Conservation (phyloP, 257 asterid genomes). For the Solanum pennellii region DNA sequence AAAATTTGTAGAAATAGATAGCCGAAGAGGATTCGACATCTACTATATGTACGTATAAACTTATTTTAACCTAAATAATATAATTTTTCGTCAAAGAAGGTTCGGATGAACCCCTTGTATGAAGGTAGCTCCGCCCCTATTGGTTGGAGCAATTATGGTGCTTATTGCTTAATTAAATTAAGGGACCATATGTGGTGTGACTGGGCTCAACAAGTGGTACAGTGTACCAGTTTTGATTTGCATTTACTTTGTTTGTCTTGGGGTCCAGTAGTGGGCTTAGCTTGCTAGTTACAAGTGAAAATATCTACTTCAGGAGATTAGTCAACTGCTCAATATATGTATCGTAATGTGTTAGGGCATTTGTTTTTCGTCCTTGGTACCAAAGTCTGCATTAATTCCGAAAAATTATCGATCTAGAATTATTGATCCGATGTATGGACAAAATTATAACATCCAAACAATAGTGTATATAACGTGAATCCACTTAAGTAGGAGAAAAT, state of each 20-base stretch:
- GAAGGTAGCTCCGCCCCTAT: not conserved
- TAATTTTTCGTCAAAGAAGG: too few relatives aligned
- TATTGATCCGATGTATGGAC: too few relatives aligned
- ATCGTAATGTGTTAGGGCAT: not conserved
- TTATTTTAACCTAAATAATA: too few relatives aligned
- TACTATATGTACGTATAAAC: too few relatives aligned
- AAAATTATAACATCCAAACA: too few relatives aligned
- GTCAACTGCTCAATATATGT: conserved; percentile 32
- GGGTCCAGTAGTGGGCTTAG: conserved; percentile 19
- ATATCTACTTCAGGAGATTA: conserved; percentile 22
- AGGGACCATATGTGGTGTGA: conserved; percentile 21
- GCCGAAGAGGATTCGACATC: too few relatives aligned
- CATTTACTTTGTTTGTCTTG: conserved; percentile 23
- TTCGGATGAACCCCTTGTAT: too few relatives aligned
- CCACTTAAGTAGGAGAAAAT: not conserved
- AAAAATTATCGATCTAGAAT: too few relatives aligned
- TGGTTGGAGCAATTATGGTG: conserved; percentile 21
- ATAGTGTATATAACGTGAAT: not conserved
- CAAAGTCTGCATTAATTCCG: not conserved
- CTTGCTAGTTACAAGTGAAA: conserved; percentile 24
- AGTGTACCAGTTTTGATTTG: conserved; percentile 10
- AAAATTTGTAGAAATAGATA: too few relatives aligned
- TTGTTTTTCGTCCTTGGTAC: not conserved
- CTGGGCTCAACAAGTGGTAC: not conserved
- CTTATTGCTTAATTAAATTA: not conserved